phyloP scores from a whole-genome alignment of 495 filamentous ascomycete species.

The Xylaria palmicola region DNA sequence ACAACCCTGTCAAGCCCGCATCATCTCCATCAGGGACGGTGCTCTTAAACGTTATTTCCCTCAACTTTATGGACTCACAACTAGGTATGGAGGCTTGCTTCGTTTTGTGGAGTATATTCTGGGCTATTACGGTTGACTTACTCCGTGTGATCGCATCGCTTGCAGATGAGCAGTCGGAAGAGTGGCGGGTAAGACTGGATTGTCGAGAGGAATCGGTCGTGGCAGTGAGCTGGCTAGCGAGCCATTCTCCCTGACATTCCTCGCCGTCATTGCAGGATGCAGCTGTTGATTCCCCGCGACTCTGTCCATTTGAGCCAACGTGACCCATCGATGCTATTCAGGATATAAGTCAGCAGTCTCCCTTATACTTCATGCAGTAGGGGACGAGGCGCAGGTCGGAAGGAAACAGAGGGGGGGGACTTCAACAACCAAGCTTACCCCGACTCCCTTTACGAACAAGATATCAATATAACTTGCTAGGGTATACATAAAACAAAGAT shows the following conservation, averaged over 20 bases:
- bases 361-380: background rate
- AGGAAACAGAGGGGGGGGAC: background rate
- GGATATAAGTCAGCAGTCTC: background rate
- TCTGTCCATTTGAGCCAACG: background rate
- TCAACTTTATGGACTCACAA: background rate
- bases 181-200: background rate
- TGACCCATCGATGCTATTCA: background rate
- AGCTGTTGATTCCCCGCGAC: background rate
- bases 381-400: background rate
- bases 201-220: conserved; percentile 4
- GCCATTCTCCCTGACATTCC: conserved; percentile 2
- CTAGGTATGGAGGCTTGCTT: background rate
- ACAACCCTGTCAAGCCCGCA: background rate
- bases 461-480: background rate
- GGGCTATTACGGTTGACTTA: background rate
- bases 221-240: conserved; percentile 10
- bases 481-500: background rate
- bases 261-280: background rate
- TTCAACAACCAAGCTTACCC: background rate
- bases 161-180: background rate
- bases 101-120: background rate
- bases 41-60: background rate
- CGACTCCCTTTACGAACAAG: too few relatives aligned
- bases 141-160: conserved; percentile 6
- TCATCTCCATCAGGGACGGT: background rate